Conservation (phyloP, 441 rosid genomes). For the Corymbia calophylla region DNA sequence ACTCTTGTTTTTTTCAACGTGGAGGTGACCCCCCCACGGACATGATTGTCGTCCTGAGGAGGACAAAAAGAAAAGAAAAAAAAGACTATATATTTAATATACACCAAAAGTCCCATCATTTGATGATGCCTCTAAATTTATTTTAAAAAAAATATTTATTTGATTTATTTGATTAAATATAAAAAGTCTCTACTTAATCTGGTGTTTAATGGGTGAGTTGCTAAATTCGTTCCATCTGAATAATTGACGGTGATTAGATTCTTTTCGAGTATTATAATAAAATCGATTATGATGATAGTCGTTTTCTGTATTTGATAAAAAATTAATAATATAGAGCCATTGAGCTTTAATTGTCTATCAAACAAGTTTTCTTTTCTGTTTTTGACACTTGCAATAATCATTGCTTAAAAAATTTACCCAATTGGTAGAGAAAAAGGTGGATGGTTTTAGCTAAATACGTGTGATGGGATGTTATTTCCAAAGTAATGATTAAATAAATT, state of each 20-base stretch:
- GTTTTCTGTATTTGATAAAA: background rate
- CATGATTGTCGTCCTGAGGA: background rate
- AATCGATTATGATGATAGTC: background rate
- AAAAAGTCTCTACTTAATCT: background rate
- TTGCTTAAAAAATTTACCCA: background rate
- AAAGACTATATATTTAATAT: too few relatives aligned
- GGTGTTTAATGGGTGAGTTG: background rate
- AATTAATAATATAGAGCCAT: background rate
- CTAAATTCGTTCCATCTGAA: background rate
- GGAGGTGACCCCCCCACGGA: background rate
- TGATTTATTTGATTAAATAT: background rate
- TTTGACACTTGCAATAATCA: background rate
- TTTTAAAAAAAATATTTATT: background rate
- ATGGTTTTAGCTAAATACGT: background rate
- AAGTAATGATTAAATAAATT: background rate
- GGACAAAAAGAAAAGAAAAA: background rate
- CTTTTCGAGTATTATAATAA: rapidly evolving
- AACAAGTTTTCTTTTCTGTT: background rate
- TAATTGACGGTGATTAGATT: background rate
- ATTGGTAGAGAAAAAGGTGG: background rate
- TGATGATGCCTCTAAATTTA: background rate
- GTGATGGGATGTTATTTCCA: background rate
- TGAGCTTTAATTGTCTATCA: background rate
- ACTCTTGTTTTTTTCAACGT: background rate
- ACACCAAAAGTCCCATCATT: background rate